Evolutionary conservation across 2,329 filamentous ascomycete species (phyloP).

Genomic region (Epicoccum nigrum): DNA sequence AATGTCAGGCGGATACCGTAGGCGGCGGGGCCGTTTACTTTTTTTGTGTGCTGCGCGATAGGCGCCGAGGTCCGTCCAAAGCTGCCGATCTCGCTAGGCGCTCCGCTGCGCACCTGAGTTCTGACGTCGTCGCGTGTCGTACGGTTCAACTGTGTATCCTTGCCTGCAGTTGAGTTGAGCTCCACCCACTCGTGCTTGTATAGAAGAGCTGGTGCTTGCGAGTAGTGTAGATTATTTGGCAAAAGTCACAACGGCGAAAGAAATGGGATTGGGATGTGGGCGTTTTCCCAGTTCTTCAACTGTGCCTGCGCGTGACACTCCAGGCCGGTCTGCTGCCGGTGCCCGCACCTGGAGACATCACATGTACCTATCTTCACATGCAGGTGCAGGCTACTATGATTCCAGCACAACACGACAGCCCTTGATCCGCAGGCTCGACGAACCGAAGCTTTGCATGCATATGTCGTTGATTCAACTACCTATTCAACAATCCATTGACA

Average conservation of each 20-base stretch:
- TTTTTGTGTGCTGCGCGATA: constrained; percentile 13
- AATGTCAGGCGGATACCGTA: constrained; percentile 6
- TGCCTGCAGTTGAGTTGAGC: constrained; percentile 5
- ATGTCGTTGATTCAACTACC: neutral
- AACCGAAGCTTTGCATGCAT: too few relatives aligned
- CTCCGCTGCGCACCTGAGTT: neutral
- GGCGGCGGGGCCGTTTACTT: constrained; percentile 12
- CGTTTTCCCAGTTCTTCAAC: constrained; percentile 5
- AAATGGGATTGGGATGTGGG: too few relatives aligned
- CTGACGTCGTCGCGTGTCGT: constrained; percentile 7
- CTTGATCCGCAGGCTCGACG: neutral
- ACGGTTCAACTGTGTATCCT: too few relatives aligned
- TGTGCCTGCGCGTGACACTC: constrained; percentile 9
- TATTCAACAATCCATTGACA: constrained; percentile 16
- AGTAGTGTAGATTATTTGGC: neutral
- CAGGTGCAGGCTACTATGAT: constrained; percentile 3
- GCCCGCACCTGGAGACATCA: constrained; percentile 1
- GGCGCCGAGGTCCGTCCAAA: constrained; percentile 9
- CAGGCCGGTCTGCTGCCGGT: constrained; percentile 8
- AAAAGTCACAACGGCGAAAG: too few relatives aligned
- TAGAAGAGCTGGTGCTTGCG: neutral
- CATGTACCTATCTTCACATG: constrained; percentile 16
- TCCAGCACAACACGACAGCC: neutral
- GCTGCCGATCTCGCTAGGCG: constrained; percentile 16
- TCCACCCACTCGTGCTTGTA: neutral